Evolutionary conservation across 2,329 filamentous ascomycete genomes (phyloP).

Genomic region (Claviceps monticola): DNA sequence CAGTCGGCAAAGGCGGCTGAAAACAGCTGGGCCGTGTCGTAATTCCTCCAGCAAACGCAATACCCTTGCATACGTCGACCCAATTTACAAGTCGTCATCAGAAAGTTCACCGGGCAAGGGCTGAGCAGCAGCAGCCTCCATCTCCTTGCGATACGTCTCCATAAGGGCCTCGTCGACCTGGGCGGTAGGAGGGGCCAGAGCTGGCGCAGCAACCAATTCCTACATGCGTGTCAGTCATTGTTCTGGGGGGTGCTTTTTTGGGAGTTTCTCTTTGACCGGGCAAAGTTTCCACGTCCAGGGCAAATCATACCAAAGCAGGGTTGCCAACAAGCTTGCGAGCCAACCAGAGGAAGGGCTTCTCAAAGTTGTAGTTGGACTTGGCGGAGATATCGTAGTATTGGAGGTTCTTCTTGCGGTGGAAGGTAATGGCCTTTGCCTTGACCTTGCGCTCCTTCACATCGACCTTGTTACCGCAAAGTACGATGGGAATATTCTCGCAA

Average conservation of each 20-base stretch:
- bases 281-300: background rate
- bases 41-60: slow-evolving; percentile 10
- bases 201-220: slow-evolving; percentile 94
- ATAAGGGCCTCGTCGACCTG: slow-evolving; percentile 75
- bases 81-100: slow-evolving; percentile 48
- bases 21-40: slow-evolving; percentile 13
- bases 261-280: background rate
- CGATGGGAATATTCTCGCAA: slow-evolving; percentile 98
- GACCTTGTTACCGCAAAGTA: slow-evolving; percentile 98
- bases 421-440: slow-evolving; percentile 99
- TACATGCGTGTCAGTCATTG: slow-evolving; percentile 26
- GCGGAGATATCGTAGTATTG: slow-evolving; percentile 99
- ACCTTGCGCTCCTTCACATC: slow-evolving; percentile 99
- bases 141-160: slow-evolving; percentile 74
- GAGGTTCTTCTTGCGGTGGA: slow-evolving; percentile 99
- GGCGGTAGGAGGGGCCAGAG: slow-evolving; percentile 86
- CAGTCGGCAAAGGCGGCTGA: slow-evolving; percentile 8
- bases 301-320: slow-evolving; percentile 28
- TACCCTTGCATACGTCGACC: slow-evolving; percentile 9
- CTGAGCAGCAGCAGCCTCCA: slow-evolving; percentile 64
- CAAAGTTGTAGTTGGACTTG: slow-evolving; percentile 99
- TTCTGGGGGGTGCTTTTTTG: background rate
- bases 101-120: slow-evolving; percentile 94
- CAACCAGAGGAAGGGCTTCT: slow-evolving; percentile 99
- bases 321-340: slow-evolving; percentile 97